Percentiles rank a stretch among this genome's conserved stretches.
Conservation (phyloP, 1,284 basidiomycete species). For the Flammula alnicola region DNA sequence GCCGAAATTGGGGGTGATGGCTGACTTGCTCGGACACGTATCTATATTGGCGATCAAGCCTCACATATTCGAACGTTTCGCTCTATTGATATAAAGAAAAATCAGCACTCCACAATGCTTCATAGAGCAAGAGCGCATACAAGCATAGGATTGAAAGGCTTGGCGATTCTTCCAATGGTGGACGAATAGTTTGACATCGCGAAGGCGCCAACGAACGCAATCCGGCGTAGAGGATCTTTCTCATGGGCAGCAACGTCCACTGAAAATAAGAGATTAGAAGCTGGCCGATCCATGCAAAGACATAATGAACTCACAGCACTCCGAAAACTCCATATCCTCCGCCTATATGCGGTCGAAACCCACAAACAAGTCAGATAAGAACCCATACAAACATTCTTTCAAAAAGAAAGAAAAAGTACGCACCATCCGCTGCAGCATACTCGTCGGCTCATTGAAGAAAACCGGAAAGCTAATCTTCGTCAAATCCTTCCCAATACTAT, state of each 20-base stretch:
- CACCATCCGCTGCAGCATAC: constrained; percentile 90
- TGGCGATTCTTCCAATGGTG: constrained; percentile 94
- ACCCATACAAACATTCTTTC: neutral
- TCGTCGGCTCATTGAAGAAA: constrained; percentile 95
- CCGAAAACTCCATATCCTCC: constrained; percentile 96
- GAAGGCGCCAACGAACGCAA: constrained; percentile 95
- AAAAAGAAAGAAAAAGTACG: constrained; percentile 25
- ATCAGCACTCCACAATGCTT: constrained; percentile 3
- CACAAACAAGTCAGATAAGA: constrained; percentile 1
- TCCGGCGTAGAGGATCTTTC: constrained; percentile 78
- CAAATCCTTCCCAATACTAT: constrained; percentile 95
- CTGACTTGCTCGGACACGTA: constrained; percentile 96
- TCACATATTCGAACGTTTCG: constrained; percentile 96
- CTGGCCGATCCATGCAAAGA: neutral
- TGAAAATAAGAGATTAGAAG: constrained; percentile 31
- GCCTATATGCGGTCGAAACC: constrained; percentile 58
- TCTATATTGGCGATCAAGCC: constrained; percentile 86
- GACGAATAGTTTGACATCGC: constrained; percentile 99
- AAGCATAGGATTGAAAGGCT: constrained; percentile 93
- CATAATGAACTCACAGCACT: constrained; percentile 71
- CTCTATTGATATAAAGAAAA: constrained; percentile 37
- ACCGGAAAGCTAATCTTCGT: constrained; percentile 97
- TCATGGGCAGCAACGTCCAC: constrained; percentile 87
- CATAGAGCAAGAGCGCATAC: constrained; percentile 43
- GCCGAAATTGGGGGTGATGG: constrained; percentile 97